Conservation (phyloP, 2,329 filamentous ascomycete species). For the Bisporella sp. region DNA sequence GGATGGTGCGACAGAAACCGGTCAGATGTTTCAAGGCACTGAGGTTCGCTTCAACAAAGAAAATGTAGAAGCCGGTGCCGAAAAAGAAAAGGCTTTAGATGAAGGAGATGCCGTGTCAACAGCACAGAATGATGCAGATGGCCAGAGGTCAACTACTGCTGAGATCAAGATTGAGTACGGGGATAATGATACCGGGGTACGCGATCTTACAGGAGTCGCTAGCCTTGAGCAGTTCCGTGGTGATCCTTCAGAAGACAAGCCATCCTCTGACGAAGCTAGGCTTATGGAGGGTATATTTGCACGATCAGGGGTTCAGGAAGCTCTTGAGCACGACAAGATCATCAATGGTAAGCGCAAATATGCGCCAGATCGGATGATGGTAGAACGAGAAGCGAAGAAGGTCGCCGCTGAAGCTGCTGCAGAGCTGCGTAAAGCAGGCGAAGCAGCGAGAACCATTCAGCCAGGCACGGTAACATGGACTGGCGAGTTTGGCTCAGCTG, state of each 20-base stretch:
- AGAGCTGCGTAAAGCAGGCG: conserved; percentile 65
- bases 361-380: conserved; percentile 67
- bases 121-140: conserved; percentile 10
- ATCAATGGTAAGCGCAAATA: conserved; percentile 68
- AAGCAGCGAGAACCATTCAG: conserved; percentile 65
- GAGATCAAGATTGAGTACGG: conserved; percentile 8
- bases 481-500: conserved; percentile 71
- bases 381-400: conserved; percentile 74
- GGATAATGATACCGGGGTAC: conserved; percentile 38
- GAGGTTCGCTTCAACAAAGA: conserved; percentile 58
- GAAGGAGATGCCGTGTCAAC: conserved; percentile 6
- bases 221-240: conserved; percentile 57
- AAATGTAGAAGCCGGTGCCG: conserved; percentile 19
- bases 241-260: conserved; percentile 35
- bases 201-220: conserved; percentile 53
- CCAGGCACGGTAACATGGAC: conserved; percentile 93
- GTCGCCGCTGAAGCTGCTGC: conserved; percentile 72
- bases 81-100: conserved; percentile 11
- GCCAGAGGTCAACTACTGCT: conserved; percentile 6
- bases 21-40: conserved; percentile 79
- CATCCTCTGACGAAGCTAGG: conserved; percentile 56
- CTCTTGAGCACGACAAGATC: conserved; percentile 88
- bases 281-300: conserved; percentile 88
- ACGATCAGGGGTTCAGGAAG: conserved; percentile 78
- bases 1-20: conserved; percentile 72